Percentiles rank a stretch among this genome's conserved stretches.
These are phyloP conservation scores for Leptomonas seymouri DNA, from an alignment of 208 protist genomes.

Conservation along the genomic window DNA sequence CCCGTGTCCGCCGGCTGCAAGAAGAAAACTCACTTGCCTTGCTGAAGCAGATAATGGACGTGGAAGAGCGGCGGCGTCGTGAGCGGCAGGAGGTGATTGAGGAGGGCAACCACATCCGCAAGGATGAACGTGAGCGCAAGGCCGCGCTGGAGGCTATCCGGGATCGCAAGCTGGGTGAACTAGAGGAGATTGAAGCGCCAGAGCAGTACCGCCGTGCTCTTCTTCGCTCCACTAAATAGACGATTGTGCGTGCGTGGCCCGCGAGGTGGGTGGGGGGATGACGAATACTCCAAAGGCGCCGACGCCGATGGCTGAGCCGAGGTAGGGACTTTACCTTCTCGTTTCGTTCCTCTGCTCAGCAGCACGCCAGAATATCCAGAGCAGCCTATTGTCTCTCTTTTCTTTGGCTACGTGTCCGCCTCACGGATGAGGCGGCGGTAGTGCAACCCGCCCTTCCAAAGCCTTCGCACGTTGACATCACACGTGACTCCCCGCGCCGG, in stretches of 20 bases:
- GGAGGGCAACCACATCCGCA: conserved; percentile 81
- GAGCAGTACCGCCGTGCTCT: conserved; percentile 83
- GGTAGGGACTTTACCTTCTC: too few relatives aligned
- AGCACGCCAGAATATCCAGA: too few relatives aligned
- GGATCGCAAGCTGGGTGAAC: conserved; percentile 76
- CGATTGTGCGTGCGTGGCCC: neutral
- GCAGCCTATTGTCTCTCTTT: too few relatives aligned
- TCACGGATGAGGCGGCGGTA: too few relatives aligned
- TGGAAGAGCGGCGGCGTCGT: conserved; percentile 86
- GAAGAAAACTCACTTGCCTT: conserved; percentile 86
- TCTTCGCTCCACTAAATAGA: conserved; percentile 49
- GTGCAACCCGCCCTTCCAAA: too few relatives aligned
- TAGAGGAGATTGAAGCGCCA: conserved; percentile 75
- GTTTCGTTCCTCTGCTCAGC: too few relatives aligned
- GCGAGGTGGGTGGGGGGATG: too few relatives aligned
- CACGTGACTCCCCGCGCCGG: neutral
- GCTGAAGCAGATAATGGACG: conserved; percentile 90
- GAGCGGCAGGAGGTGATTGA: conserved; percentile 91
- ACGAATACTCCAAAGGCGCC: too few relatives aligned
- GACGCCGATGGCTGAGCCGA: too few relatives aligned
- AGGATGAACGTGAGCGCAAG: conserved; percentile 73
- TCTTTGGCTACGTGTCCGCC: too few relatives aligned
- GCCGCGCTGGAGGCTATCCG: conserved; percentile 90
- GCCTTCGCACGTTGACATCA: too few relatives aligned
- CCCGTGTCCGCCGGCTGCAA: conserved; percentile 57